A percentile compares a stretch with the other conserved stretches of the same genome.
Conservation (phyloP, 805 yeast species). For the Scheffersomyces stipitis region DNA sequence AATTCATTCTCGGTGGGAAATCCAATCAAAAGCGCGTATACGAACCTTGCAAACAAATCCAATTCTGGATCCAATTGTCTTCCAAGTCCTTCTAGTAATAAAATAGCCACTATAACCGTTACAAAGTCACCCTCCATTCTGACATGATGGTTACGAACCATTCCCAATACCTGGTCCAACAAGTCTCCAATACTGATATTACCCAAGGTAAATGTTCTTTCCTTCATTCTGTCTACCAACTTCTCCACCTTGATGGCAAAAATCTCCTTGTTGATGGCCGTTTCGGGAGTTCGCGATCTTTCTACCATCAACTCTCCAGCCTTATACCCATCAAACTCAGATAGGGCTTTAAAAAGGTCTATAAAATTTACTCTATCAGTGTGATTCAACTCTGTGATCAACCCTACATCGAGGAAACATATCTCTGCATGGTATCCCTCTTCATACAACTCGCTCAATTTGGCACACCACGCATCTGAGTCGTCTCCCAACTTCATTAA, state of each 20-base stretch:
- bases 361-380: slow-evolving; percentile 80
- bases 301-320: slow-evolving; percentile 97
- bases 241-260: slow-evolving; percentile 87
- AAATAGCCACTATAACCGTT: slow-evolving; percentile 90
- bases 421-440: slow-evolving; percentile 79
- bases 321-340: slow-evolving; percentile 88
- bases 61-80: slow-evolving; percentile 89
- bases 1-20: slow-evolving; percentile 37
- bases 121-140: slow-evolving; percentile 97
- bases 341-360: slow-evolving; percentile 82
- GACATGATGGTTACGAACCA: slow-evolving; percentile 94
- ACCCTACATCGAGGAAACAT: slow-evolving; percentile 89
- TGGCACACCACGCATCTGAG: slow-evolving; percentile 43
- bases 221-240: slow-evolving; percentile 76
- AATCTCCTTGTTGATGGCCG: slow-evolving; percentile 79
- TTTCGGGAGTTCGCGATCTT: slow-evolving; percentile 90
- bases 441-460: slow-evolving; percentile 46
- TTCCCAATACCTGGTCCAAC: slow-evolving; percentile 77
- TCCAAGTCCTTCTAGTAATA: slow-evolving; percentile 92
- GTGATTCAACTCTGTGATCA: slow-evolving; percentile 85
- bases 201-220: slow-evolving; percentile 89
- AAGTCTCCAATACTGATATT: slow-evolving; percentile 90
- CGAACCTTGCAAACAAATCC: slow-evolving; percentile 95
- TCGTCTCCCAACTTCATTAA: slow-evolving; percentile 36
- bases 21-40: slow-evolving; percentile 48